Evolutionary conservation across 1,139 yeast genomes (phyloP), one percentile per base, ranked within the genome.

Genomic region (Taphrina communis): DNA sequence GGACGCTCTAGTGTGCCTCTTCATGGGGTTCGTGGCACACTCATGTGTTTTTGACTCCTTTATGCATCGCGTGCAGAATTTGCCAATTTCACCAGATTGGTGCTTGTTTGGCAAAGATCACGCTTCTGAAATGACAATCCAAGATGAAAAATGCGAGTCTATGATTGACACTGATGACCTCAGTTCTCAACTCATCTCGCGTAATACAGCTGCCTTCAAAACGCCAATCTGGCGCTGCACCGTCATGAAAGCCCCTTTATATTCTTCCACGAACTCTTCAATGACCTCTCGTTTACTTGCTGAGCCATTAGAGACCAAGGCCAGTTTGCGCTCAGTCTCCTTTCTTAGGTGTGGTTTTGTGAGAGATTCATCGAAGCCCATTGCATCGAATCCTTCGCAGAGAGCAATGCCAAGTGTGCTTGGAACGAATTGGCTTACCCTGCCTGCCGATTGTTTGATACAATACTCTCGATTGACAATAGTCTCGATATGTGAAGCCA

Each of bases 401-500:
- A 95, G 80, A 0, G 96, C 94, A 80, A 89, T 86, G 0, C 99
- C 99, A 8, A 95, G 80, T 11, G 85, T 85, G 0, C 97, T 88
- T 0, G 99, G 99, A 1, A 89, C 80, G 31, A 94, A 77, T 36
- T 74, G 74, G 52, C 72, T 70, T 39, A 63, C 70, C 17, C 74
- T 73, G 36, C 71, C 65, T 38, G 66, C 66, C 65, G 71, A 25
- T 50, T 71, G 72, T 73, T 88, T 87, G 17, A 80, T 79, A 1
- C 90, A 86, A 75, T 93, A 95, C 42, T 86, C 85, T 68, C 99
- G 79, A 11, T 78, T 77, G 36, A 84, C 79, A 59, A 95, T 87
- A 75, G 90, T 93, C 71, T 89, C 93, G 50, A 95, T 94, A 77
- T 95, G 99, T 57, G 94, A 99, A 0, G 99, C 99, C 80, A 95